Percentiles rank a stretch among this genome's conserved stretches.
phyloP scores from a whole-genome alignment of 2,329 filamentous ascomycete species.

The Trichoderma oligosporum region DNA sequence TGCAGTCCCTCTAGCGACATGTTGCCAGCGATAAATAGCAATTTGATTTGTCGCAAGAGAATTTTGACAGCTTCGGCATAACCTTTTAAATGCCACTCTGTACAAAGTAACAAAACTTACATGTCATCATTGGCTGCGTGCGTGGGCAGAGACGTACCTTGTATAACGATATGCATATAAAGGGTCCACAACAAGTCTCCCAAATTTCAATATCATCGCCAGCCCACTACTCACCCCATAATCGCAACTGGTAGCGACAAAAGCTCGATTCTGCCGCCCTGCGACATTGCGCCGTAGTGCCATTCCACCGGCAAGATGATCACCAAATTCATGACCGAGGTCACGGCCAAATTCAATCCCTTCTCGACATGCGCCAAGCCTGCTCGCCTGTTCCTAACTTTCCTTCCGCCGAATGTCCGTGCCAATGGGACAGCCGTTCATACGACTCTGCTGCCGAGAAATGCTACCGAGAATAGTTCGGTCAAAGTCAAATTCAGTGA shows the following conservation, averaged over 20 bases:
- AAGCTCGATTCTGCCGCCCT: background rate
- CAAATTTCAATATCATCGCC: constrained; percentile 15
- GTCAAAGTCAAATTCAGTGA: constrained; percentile 83
- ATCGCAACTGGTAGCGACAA: background rate
- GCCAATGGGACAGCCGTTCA: constrained; percentile 70
- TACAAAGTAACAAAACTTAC: background rate
- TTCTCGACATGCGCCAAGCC: constrained; percentile 77
- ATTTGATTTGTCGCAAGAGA: background rate
- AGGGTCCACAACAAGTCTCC: constrained; percentile 4
- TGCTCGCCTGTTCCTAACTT: constrained; percentile 81
- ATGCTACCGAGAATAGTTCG: constrained; percentile 63
- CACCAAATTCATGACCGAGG: constrained; percentile 79
- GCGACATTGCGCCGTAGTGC: background rate
- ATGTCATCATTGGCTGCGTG: constrained; percentile 14
- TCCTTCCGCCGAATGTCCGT: constrained; percentile 76
- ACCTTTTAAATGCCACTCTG: no score
- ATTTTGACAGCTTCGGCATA: background rate
- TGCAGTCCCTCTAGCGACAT: constrained; percentile 61
- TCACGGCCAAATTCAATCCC: constrained; percentile 86
- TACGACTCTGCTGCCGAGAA: constrained; percentile 68
- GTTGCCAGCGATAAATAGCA: constrained; percentile 6
- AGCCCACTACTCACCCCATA: background rate
- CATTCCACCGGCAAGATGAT: constrained; percentile 57
- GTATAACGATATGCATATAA: constrained; percentile 20
- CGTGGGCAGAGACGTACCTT: background rate